A percentile compares a stretch with the other conserved stretches of the same genome.
Conservation (phyloP, 805 yeast genomes). For the Teunomyces tritomae region DNA sequence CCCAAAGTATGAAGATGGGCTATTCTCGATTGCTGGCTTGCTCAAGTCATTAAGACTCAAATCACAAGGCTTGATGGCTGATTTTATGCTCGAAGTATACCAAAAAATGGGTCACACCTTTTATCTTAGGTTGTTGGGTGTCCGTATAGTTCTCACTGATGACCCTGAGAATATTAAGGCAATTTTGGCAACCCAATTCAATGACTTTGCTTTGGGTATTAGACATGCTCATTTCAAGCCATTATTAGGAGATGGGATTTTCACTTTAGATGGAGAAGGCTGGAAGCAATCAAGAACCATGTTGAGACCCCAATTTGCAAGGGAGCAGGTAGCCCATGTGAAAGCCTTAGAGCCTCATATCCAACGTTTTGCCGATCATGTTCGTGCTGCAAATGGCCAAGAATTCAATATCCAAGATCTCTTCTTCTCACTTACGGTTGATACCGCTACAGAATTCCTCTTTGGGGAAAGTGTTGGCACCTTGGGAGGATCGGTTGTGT, state of each 20-base stretch:
- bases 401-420: conserved; percentile 33
- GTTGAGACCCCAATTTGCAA: conserved; percentile 28
- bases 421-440: conserved; percentile 35
- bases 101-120: conserved; percentile 3
- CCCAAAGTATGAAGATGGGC: conserved; percentile 1
- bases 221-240: conserved; percentile 20
- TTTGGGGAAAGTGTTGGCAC: conserved; percentile 37
- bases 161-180: conserved; percentile 28
- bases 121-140: conserved; percentile 11
- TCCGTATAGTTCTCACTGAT: conserved; percentile 18
- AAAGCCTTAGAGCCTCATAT: conserved; percentile 23
- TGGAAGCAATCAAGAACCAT: conserved; percentile 28
- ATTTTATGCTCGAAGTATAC: conserved; percentile 13
- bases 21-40: conserved; percentile 11
- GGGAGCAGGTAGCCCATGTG: conserved; percentile 27
- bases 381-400: conserved; percentile 18
- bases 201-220: conserved; percentile 22
- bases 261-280: conserved; percentile 26
- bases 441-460: conserved; percentile 41
- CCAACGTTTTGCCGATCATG: conserved; percentile 15
- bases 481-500: conserved; percentile 12
- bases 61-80: conserved; percentile 23
- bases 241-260: conserved; percentile 25
- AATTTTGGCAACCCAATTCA: conserved; percentile 25
- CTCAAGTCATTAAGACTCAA: conserved; percentile 15